These are phyloP conservation scores for Fraxinus floribunda DNA, from an alignment of 305 asterid species.

Conservation along the genomic window DNA sequence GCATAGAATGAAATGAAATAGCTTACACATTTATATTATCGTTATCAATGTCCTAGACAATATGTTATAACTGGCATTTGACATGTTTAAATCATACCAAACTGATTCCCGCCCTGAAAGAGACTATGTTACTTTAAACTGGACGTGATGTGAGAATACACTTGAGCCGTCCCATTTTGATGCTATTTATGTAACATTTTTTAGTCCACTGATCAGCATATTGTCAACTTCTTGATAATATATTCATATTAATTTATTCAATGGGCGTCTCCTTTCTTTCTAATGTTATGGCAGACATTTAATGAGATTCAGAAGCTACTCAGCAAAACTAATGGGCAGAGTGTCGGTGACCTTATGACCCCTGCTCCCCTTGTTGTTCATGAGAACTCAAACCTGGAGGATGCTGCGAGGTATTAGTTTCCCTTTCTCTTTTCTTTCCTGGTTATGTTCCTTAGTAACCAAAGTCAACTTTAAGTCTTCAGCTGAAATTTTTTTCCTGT, in stretches of 20 bases:
- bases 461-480: neutral
- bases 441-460: neutral
- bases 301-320: slow-evolving; percentile 89
- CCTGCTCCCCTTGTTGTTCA: slow-evolving; percentile 74
- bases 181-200: slow-evolving; percentile 1
- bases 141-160: neutral
- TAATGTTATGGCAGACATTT: slow-evolving; percentile 58
- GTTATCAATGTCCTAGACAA: neutral
- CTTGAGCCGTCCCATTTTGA: neutral
- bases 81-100: neutral
- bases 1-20: neutral
- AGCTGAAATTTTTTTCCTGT: neutral
- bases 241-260: neutral
- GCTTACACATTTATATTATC: neutral
- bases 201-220: slow-evolving; percentile 15
- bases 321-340: slow-evolving; percentile 79
- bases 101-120: neutral
- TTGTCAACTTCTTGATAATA: slow-evolving; percentile 2
- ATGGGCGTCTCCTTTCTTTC: slow-evolving; percentile 15
- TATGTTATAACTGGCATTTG: neutral
- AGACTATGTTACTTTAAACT: neutral
- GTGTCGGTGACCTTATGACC: slow-evolving; percentile 90
- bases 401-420: slow-evolving; percentile 72
- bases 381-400: slow-evolving; percentile 85
- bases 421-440: neutral